These are phyloP conservation scores for Zygotorulaspora mrakii DNA, from an alignment of 1,139 yeast species.

Conservation along the genomic window DNA sequence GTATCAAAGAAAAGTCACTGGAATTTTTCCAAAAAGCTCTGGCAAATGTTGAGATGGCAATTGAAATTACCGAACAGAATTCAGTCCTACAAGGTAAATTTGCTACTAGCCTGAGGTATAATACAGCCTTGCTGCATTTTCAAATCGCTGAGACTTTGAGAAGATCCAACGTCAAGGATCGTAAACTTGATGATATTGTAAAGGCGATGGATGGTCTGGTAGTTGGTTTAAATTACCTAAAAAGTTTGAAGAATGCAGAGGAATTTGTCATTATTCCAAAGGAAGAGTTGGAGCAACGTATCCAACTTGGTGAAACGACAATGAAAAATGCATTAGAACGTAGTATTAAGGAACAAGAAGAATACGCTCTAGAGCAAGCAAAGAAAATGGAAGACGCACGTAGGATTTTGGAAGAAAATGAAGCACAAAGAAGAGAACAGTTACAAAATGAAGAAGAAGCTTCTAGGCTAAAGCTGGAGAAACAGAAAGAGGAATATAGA, in stretches of 20 bases:
- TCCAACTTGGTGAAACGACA: slow-evolving; percentile 76
- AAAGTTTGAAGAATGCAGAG: slow-evolving; percentile 54
- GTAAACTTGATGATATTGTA: slow-evolving; percentile 61
- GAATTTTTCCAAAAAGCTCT: slow-evolving; percentile 59
- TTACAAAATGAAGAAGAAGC: slow-evolving; percentile 43
- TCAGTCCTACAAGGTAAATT: slow-evolving; percentile 30
- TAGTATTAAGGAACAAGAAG: slow-evolving; percentile 68
- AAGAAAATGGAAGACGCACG: slow-evolving; percentile 67
- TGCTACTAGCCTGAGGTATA: slow-evolving; percentile 58
- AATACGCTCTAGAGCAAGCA: slow-evolving; percentile 55
- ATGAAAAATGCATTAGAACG: slow-evolving; percentile 67
- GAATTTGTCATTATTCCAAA: slow-evolving; percentile 68
- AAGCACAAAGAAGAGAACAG: slow-evolving; percentile 57
- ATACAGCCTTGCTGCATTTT: slow-evolving; percentile 78
- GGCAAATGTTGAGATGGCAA: slow-evolving; percentile 58
- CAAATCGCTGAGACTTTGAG: slow-evolving; percentile 82
- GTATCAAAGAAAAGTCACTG: slow-evolving; percentile 61
- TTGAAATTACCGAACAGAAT: slow-evolving; percentile 39
- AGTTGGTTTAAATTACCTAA: slow-evolving; percentile 59
- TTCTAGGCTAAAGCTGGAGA: slow-evolving; percentile 45
- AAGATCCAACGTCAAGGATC: slow-evolving; percentile 55
- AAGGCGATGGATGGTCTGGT: slow-evolving; percentile 55
- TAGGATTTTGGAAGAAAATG: slow-evolving; percentile 39
- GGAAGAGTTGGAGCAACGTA: slow-evolving; percentile 78
- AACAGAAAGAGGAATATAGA: slow-evolving; percentile 56